Evolutionary conservation across 2,329 filamentous ascomycete species (phyloP), one percentile per base, ranked within the genome.

Genomic region (Alternaria brassicae): DNA sequence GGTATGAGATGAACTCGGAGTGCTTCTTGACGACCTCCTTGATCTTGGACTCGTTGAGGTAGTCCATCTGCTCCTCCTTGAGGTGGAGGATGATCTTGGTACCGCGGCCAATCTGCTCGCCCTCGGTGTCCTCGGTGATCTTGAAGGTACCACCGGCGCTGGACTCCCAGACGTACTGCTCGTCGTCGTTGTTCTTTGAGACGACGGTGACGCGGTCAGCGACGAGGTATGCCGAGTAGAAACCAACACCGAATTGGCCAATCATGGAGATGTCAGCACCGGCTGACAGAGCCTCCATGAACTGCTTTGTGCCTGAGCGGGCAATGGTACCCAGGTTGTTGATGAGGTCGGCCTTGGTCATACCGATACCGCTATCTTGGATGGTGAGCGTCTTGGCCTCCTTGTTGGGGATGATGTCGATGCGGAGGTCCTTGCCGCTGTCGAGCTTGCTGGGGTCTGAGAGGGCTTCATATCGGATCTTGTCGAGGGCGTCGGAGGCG

Each of bases 11-110:
- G 88, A 99, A 99, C 86, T 99, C 95, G 80, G 95, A 98, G 91
- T 99, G 95, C 92, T 99, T 99, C 93, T 98, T 98, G 87, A 99
- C 93, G 71, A 99, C 94, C 88, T 99, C 95, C 91, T 99, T 99
- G 87, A 99, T 91, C 88, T 94, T 95, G 87, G 87, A 87, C 91
- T 99, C 95, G 83, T 98, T 96, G 72, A 98, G 87, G 89, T 97
- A 99, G 82, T 98, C 95, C 69, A 86, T 86, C 88, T 99, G 95
- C 89, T 99, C 95, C 75, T 99, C 95, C 91, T 99, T 99, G 78
- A 99, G 87, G 87, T 98, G 92, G 64, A 99, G 92, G 82, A 98
- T 89, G 81, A 99, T 96, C 89, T 96, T 93, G 81, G 93, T 96
- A 81, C 95, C 95, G 76, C 95, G 94, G 80, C 93, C 93, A 69